A percentile compares a stretch with the other conserved stretches of the same genome.
phyloP scores from a whole-genome alignment of 306 rosid genomes.

The Leucaena leucocephala region DNA sequence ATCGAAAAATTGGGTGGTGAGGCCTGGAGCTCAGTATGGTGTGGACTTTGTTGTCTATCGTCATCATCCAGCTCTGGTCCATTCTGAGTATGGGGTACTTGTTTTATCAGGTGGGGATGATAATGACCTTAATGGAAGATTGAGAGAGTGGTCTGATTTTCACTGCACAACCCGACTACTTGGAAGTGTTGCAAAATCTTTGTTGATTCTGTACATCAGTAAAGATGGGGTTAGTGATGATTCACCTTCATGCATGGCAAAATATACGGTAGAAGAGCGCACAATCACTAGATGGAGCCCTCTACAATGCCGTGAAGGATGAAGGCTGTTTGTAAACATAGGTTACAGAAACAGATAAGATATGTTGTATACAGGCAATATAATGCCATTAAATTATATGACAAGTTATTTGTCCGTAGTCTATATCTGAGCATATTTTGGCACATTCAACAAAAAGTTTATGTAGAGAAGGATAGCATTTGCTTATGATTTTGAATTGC shows the following conservation, averaged over 20 bases:
- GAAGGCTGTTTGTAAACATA: slow-evolving; percentile 33
- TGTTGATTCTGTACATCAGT: slow-evolving; percentile 54
- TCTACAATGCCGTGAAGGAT: slow-evolving; percentile 58
- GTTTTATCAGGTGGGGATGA: slow-evolving; percentile 52
- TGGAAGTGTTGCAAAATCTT: slow-evolving; percentile 68
- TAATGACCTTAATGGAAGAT: slow-evolving; percentile 47
- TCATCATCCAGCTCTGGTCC: slow-evolving; percentile 74
- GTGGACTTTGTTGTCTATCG: slow-evolving; percentile 76
- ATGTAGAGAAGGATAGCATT: background rate
- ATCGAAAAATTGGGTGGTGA: slow-evolving; percentile 75
- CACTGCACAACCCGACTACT: slow-evolving; percentile 67
- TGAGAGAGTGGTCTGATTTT: slow-evolving; percentile 78
- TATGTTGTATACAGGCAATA: background rate
- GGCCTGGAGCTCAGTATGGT: slow-evolving; percentile 70
- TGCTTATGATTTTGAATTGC: background rate
- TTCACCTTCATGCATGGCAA: slow-evolving; percentile 45
- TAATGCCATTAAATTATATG: background rate
- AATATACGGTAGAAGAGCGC: slow-evolving; percentile 52
- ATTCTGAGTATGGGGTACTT: slow-evolving; percentile 79
- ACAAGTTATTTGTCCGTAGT: background rate
- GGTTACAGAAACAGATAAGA: slow-evolving; percentile 6
- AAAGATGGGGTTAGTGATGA: slow-evolving; percentile 42
- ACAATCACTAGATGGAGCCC: slow-evolving; percentile 66
- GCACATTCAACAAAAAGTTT: too few species aligned
- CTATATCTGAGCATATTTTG: background rate